phyloP scores from a whole-genome alignment of 192 early-diverging fungal genomes.

The Entomortierella parvispora region DNA sequence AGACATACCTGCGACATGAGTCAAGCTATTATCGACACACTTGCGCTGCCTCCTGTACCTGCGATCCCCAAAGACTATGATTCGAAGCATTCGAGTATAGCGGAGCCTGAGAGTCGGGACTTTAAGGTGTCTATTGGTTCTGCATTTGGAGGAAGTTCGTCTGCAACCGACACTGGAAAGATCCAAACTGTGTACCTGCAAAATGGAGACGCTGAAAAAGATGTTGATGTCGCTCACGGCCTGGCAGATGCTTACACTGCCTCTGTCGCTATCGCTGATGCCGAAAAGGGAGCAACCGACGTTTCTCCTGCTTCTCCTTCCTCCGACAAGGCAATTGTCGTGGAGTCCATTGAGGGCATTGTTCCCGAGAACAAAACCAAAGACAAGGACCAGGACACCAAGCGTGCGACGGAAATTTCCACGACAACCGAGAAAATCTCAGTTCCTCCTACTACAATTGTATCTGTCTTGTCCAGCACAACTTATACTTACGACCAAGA shows the following conservation, averaged over 20 bases:
- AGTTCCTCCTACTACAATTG: conserved; percentile 9
- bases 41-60: conserved; percentile 10
- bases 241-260: conserved; percentile 25
- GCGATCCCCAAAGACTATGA: conserved; percentile 8
- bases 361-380: not conserved
- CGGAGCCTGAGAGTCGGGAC: conserved; percentile 13
- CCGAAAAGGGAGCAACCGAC: too few species aligned
- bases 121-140: conserved; percentile 34
- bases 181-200: conserved; percentile 29
- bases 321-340: too few species aligned
- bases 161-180: conserved; percentile 29
- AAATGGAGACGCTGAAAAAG: not conserved
- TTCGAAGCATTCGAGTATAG: not conserved
- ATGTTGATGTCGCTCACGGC: not conserved
- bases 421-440: not conserved
- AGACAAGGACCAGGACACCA: not conserved
- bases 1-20: conserved; percentile 11
- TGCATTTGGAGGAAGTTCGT: conserved; percentile 27
- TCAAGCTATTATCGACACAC: conserved; percentile 6
- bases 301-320: too few species aligned
- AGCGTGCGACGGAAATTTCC: too few species aligned
- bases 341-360: too few species aligned
- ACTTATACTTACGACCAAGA: conserved; percentile 19
- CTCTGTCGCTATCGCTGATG: conserved; percentile 21
- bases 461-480: conserved; percentile 24